A percentile compares a stretch with the other conserved stretches of the same genome.
Evolutionary conservation across 768 basidiomycete genomes (phyloP).

Genomic region (Postia placenta): DNA sequence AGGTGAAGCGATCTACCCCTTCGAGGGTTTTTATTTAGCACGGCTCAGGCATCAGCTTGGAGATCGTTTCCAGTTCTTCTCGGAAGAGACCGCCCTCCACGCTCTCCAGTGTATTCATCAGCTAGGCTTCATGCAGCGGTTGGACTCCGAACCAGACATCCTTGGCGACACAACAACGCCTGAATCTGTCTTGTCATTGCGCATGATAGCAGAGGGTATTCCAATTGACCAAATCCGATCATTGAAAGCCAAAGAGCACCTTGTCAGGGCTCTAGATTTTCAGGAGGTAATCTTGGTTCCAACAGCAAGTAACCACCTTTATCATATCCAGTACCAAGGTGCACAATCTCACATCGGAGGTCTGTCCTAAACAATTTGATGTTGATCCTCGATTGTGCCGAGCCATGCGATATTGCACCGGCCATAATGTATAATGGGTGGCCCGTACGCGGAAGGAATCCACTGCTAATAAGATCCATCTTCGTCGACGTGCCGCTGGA

Average conservation of each 20-base stretch:
- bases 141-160: slow-evolving; percentile 43
- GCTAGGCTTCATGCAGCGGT: slow-evolving; percentile 52
- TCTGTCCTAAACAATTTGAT: slow-evolving; percentile 56
- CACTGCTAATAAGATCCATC: slow-evolving; percentile 51
- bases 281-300: slow-evolving; percentile 40
- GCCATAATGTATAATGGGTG: slow-evolving; percentile 42
- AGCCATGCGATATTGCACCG: slow-evolving; percentile 40
- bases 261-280: slow-evolving; percentile 52
- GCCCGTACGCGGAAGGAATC: slow-evolving; percentile 27
- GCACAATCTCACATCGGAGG: slow-evolving; percentile 48
- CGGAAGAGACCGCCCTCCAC: slow-evolving; percentile 44
- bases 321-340: slow-evolving; percentile 45
- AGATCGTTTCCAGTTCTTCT: slow-evolving; percentile 49
- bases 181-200: slow-evolving; percentile 25
- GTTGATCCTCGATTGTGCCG: slow-evolving; percentile 53
- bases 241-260: slow-evolving; percentile 50
- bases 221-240: slow-evolving; percentile 43
- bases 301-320: slow-evolving; percentile 39
- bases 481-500: slow-evolving; percentile 58
- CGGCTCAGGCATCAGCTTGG: slow-evolving; percentile 58
- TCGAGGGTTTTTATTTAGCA: slow-evolving; percentile 50
- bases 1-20: slow-evolving; percentile 36
- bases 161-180: slow-evolving; percentile 26
- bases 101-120: slow-evolving; percentile 56
- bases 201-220: slow-evolving; percentile 64